Evolutionary conservation across 2,329 filamentous ascomycete species (phyloP).

Genomic region (Botrytis tulipae): DNA sequence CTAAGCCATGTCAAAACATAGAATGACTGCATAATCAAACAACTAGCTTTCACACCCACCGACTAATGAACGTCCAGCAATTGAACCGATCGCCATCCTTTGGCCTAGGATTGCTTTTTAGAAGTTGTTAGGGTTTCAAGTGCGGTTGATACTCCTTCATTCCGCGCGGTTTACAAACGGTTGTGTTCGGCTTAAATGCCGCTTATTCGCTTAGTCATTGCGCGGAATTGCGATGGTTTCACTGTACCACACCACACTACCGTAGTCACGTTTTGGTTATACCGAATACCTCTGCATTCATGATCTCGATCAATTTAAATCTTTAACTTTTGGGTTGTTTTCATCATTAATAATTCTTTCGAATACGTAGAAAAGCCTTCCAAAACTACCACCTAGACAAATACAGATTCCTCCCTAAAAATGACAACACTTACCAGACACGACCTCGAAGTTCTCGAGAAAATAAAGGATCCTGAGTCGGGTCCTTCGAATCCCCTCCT

Average conservation of each 20-base stretch:
- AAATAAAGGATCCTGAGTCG: constrained; percentile 66
- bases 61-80: constrained; percentile 1
- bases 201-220: background rate
- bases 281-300: background rate
- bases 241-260: background rate
- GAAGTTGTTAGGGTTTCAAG: background rate
- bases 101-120: background rate
- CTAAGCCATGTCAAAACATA: background rate
- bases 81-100: background rate
- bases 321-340: background rate
- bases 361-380: background rate
- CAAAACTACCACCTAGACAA: background rate
- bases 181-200: constrained; percentile 12
- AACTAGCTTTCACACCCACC: background rate
- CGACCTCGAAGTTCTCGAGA: constrained; percentile 62
- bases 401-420: constrained; percentile 40
- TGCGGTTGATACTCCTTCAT: constrained; percentile 7
- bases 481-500: constrained; percentile 54
- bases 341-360: background rate
- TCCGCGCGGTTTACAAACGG: constrained; percentile 10
- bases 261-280: background rate
- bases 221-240: constrained; percentile 5
- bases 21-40: constrained; percentile 3
- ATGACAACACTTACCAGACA: constrained; percentile 53
- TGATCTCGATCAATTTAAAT: background rate